Evolutionary conservation across 2,329 filamentous ascomycete species (phyloP).

Genomic region (Fusarium domesticum): DNA sequence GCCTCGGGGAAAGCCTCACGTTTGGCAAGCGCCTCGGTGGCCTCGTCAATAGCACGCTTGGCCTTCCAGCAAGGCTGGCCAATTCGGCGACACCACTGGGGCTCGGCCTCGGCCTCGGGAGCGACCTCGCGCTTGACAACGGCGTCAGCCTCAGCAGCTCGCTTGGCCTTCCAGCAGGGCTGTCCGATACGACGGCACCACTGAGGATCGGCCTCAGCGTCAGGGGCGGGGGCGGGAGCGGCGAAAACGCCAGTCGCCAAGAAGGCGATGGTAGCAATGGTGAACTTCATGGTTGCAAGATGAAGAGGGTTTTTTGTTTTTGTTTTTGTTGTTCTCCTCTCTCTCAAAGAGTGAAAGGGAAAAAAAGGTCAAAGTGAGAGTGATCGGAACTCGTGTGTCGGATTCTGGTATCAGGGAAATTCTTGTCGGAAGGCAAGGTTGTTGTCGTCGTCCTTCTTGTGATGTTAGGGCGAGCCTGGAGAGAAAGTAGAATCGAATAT

Average conservation of each 20-base stretch:
- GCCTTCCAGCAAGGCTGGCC: constrained; percentile 40
- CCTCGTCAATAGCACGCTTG: constrained; percentile 30
- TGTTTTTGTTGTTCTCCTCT: no score
- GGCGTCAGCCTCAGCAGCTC: background rate
- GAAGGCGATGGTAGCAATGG: constrained; percentile 25
- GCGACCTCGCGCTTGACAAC: constrained; percentile 22
- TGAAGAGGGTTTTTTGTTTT: no score
- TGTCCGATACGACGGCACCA: constrained; percentile 9
- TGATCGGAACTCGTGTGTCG: constrained; percentile 11
- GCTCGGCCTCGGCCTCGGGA: constrained; percentile 25
- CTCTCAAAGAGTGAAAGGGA: constrained; percentile 5
- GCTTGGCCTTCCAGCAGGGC: constrained; percentile 7
- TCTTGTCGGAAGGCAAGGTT: constrained; percentile 17
- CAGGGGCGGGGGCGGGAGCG: constrained; percentile 5
- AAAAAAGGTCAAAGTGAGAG: background rate
- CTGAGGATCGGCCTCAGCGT: background rate
- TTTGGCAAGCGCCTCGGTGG: no score
- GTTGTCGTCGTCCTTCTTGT: constrained; percentile 19
- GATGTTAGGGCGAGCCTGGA: constrained; percentile 25
- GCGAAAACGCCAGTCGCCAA: constrained; percentile 17
- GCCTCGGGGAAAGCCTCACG: constrained; percentile 10
- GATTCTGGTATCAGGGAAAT: constrained; percentile 5
- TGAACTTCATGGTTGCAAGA: constrained; percentile 34
- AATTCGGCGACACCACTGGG: constrained; percentile 27
- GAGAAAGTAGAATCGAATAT: constrained; percentile 16